Evolutionary conservation across 371 early-diverging fungal genomes (phyloP).

Genomic region (Lichtheimia ornata): DNA sequence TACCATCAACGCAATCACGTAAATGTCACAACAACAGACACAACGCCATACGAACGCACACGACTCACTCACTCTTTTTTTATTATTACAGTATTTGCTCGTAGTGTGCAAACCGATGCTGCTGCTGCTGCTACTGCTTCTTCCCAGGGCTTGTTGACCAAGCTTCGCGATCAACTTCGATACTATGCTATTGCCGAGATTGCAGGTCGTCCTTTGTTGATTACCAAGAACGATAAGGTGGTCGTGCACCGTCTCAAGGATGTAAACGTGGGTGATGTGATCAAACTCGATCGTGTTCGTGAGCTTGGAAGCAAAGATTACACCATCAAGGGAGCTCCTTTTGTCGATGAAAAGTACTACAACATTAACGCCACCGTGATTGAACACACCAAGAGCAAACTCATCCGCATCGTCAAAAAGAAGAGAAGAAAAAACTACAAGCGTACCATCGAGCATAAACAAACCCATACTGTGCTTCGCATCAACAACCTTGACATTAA

Average conservation of each 20-base stretch:
- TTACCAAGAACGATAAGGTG: conserved; percentile 87
- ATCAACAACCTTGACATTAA: conserved; percentile 75
- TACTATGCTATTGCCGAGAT: conserved; percentile 90
- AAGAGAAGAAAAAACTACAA: conserved; percentile 89
- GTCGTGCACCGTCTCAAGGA: conserved; percentile 80
- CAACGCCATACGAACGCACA: background rate
- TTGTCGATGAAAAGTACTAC: conserved; percentile 70
- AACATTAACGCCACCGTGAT: conserved; percentile 85
- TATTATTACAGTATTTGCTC: conserved; percentile 9
- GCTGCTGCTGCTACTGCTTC: too few relatives aligned
- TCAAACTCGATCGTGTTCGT: conserved; percentile 82
- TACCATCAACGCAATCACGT: background rate
- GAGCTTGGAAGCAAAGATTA: conserved; percentile 89
- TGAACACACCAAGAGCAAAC: conserved; percentile 86
- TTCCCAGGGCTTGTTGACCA: conserved; percentile 25
- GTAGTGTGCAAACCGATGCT: conserved; percentile 24
- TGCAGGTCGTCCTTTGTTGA: conserved; percentile 84
- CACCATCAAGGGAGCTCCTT: conserved; percentile 86
- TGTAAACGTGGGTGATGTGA: conserved; percentile 84
- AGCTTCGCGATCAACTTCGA: conserved; percentile 59
- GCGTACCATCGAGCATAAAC: conserved; percentile 72
- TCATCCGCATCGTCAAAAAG: conserved; percentile 79
- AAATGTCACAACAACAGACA: background rate
- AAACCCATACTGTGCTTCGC: conserved; percentile 78
- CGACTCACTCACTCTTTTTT: background rate